Evolutionary conservation across 495 filamentous ascomycete genomes (phyloP), one percentile per base, ranked within the genome.

Genomic region (Geopyxis carbonaria): DNA sequence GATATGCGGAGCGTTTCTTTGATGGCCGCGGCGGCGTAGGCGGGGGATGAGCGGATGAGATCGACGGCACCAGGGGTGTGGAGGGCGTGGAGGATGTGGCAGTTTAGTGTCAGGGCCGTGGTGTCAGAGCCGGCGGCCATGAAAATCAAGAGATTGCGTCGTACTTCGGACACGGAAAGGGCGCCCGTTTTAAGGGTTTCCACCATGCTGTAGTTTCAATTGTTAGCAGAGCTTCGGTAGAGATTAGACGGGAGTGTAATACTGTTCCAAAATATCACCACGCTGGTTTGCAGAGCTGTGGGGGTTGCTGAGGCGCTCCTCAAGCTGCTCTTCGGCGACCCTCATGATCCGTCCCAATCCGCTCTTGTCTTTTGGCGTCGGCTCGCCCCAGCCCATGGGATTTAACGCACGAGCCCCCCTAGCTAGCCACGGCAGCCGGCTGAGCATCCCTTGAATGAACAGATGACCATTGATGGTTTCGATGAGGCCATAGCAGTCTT

Each of bases 1-100:
- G 75, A 66, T n/a, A 78, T 49, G 24, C 75, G 69, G 53, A 78
- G 67, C 3, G 70, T 64, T 56, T 80, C 77, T 47, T 75, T 76
- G 36, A 80, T 64, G 42, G 69, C 73, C 1, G 75, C 75, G 37
- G 70, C 66, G 25, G 80, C 60, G 57, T 77, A 79, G 0, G 66
- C 59, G 22, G 73, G 58, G 16, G 53, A 51, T 40, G 64, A 63
- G 4, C 60, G 51, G 21, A 75, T 46, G 4, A 43, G 47, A 2
- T 50, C 16, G 52, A 69, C 66, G 11, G 67, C 61, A 4, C 47
- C 57, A 0, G 57, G 51, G 13, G 59, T 57, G 14, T 59, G 61
- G 7, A 74, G 61, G 0, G 70, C 51, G 45, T 70, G 63, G 48
- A 68, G 63, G 45, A 77, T 60, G 45, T 64, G 67, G 35, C 63